Evolutionary conservation across 495 filamentous ascomycete species (phyloP), one percentile per base, ranked within the genome.

Genomic region (Eremomyces bilateralis): DNA sequence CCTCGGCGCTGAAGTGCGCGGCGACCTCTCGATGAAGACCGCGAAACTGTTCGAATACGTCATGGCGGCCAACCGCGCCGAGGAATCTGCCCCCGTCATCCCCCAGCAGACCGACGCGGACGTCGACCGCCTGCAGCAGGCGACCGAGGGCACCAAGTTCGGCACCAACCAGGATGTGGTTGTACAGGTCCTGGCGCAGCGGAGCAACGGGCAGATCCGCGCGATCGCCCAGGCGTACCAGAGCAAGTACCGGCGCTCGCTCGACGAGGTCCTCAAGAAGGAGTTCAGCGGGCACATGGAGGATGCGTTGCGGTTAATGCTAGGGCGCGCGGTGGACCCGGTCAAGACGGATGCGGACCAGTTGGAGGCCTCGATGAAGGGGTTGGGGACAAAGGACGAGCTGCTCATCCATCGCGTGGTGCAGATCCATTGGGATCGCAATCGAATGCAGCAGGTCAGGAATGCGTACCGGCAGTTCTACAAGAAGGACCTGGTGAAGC

Each of bases 201-300:
- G 73, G 15, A 81, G 71, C 41, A 69, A 91, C 47, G 71, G 64
- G 19, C 80, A 93, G 50, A 57, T 97, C 35, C 67, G 78, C 18
- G 82, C 84, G 31, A 78, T 93, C 37, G 67, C 65, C 17, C 62
- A 73, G 24, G 62, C 64, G 3, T 94, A 85, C 52, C 53, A 67
- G 29, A 54, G 64, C 20, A 68, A 66, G 28, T 88, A 78, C 48
- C 61, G 68, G 1, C 53, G 59, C 8, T 53, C 63, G 15, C 58
- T 97, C 5, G 73, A 80, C 36, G 68, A 69, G 19, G 71, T 80
- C 34, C 65, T 94, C 28, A 62, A 65, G 34, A 73, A 65, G 57
- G 73, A 88, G 47, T 91, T 93, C 54, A 75, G 73, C 1, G 85
- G 84, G 0, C 85, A 95, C 45, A 93, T 94, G 81, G 67, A 84